phyloP scores from a whole-genome alignment of 1,284 basidiomycete species.

The Naganishia albida region DNA sequence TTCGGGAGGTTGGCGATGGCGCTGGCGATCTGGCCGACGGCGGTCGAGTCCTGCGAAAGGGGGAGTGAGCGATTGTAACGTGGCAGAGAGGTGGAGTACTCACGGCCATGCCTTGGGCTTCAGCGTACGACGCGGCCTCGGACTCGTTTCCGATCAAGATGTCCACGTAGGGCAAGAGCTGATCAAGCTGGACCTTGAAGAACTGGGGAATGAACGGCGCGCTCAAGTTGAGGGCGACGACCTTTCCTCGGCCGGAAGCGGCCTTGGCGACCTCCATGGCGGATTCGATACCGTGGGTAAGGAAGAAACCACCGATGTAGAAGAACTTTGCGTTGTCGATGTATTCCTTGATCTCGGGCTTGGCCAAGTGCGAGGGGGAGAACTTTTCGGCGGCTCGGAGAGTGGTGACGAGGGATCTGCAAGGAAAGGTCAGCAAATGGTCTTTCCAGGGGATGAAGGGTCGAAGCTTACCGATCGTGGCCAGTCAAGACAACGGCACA shows the following conservation, averaged over 20 bases:
- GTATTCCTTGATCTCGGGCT: conserved; percentile 73
- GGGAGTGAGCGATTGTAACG: not conserved
- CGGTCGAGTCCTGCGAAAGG: conserved; percentile 58
- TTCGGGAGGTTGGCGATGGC: conserved; percentile 67
- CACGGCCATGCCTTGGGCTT: conserved; percentile 60
- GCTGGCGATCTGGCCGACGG: conserved; percentile 68
- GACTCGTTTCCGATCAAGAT: conserved; percentile 91
- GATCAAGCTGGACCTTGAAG: conserved; percentile 78
- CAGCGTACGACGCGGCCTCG: conserved; percentile 86
- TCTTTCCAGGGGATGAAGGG: not conserved
- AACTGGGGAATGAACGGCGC: conserved; percentile 97
- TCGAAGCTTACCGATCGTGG: conserved; percentile 69
- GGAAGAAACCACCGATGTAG: conserved; percentile 97
- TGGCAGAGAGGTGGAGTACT: conserved; percentile 34
- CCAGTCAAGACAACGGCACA: conserved; percentile 96
- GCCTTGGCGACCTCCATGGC: conserved; percentile 77
- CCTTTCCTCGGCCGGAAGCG: conserved; percentile 77
- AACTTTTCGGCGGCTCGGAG: conserved; percentile 90
- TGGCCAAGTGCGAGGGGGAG: conserved; percentile 73
- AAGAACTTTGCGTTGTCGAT: conserved; percentile 80
- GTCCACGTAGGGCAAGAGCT: conserved; percentile 79
- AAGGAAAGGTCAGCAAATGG: not conserved
- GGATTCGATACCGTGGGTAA: conserved; percentile 84
- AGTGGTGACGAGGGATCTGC: conserved; percentile 84
- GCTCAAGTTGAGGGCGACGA: conserved; percentile 88